Evolutionary conservation across 2,329 filamentous ascomycete genomes (phyloP), one percentile per base, ranked within the genome.

Genomic region (Aureobasidium uvarum): DNA sequence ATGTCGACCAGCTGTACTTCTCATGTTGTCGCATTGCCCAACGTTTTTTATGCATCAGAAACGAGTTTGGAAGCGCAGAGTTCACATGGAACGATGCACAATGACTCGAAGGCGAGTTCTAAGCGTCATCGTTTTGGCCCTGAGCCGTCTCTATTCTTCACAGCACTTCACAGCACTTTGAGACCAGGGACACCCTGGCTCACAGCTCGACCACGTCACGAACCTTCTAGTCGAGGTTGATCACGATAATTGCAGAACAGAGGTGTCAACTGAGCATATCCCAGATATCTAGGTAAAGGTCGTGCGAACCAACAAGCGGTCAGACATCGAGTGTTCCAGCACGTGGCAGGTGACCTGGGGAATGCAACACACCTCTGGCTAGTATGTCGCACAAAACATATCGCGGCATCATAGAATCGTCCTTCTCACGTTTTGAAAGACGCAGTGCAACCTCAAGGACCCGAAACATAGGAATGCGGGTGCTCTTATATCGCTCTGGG

Each of bases 381-480:
- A 11, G 18, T 16, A n/a, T 5, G 60, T 63, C 36, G 48, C n/a
- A 54, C 60, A 38, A 45, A 14, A 45, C 18, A 33, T 18, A 54
- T 54, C 60, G 48, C n/a, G 13, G 48, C 48, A 63, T 54, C 48
- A 63, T 63, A 43, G 60, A 54, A n/a, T 54, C 6, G 36, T 31
- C 33, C n/a, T 41, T 39, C 33, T 54, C 48, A 45, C 60, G 48
- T 54, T 54, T 33, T 60, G 7, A 46, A 4, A 13, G 23, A 28
- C 31, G 58, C 39, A 33, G 54, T 58, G 39, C 39, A 58, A 58
- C 54, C 54, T 58, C 11, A 54, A 36, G 7, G 60, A 36, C 60
- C 60, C 60, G 60, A 54, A 38, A 52, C 36, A 54, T 43, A 52
- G 60, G 60, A 54, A 63, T 63, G 60, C 48, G 60, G 60, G n/a